These are phyloP conservation scores for Corinectria fuckeliana DNA, from an alignment of 2,329 filamentous ascomycete species.

Conservation along the genomic window DNA sequence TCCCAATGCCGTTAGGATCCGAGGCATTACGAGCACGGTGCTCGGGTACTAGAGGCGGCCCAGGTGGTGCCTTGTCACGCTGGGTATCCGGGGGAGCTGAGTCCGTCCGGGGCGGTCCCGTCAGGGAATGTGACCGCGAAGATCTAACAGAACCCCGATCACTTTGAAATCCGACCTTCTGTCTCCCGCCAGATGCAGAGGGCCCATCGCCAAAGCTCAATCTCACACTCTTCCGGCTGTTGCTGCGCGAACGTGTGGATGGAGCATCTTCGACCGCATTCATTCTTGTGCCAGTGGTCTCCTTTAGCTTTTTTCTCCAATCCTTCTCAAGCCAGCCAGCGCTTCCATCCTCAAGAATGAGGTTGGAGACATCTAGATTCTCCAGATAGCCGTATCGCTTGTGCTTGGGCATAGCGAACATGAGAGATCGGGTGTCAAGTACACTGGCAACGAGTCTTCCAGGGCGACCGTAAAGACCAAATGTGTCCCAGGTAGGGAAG, in stretches of 20 bases:
- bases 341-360: slow-evolving; percentile 82
- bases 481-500: slow-evolving; percentile 93
- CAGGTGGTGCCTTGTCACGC: slow-evolving; percentile 45
- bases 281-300: slow-evolving; percentile 83
- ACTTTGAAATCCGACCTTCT: slow-evolving; percentile 65
- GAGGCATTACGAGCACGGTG: slow-evolving; percentile 57
- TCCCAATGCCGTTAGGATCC: slow-evolving; percentile 46
- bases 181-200: slow-evolving; percentile 41
- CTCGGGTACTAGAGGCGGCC: slow-evolving; percentile 41
- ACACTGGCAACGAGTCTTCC: slow-evolving; percentile 86
- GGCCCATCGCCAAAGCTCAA: slow-evolving; percentile 56
- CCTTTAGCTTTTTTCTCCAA: slow-evolving; percentile 89
- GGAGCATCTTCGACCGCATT: slow-evolving; percentile 63
- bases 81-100: slow-evolving; percentile 56
- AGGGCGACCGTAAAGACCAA: slow-evolving; percentile 88
- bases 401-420: slow-evolving; percentile 97
- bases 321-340: slow-evolving; percentile 81
- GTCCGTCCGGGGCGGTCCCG: slow-evolving; percentile 54
- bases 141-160: slow-evolving; percentile 57
- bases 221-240: slow-evolving; percentile 64
- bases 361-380: slow-evolving; percentile 78
- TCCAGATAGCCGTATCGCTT: slow-evolving; percentile 91
- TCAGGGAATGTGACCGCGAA: slow-evolving; percentile 59
- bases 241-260: slow-evolving; percentile 54
- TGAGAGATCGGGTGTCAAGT: slow-evolving; percentile 85